Evolutionary conservation across 176 grass and related monocot genomes (phyloP).

Genomic region (Zoysia pacifica): DNA sequence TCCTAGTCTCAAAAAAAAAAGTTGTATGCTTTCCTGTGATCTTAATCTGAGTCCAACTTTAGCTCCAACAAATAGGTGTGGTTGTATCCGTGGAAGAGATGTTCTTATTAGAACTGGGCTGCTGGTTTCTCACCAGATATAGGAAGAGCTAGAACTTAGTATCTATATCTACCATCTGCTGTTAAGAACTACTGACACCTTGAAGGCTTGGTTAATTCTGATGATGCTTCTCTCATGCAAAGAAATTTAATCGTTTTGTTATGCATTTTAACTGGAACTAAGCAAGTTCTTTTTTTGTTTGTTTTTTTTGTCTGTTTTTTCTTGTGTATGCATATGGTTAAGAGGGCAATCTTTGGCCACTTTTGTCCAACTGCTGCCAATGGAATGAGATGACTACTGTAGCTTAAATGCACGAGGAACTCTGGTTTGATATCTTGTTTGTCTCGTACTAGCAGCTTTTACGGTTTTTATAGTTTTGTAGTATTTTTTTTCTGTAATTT

Average conservation of each 20-base stretch:
- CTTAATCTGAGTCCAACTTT: too few relatives aligned
- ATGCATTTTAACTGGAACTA: slow-evolving; percentile 54
- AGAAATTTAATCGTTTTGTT: slow-evolving; percentile 40
- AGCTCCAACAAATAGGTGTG: too few relatives aligned
- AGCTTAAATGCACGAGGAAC: slow-evolving; percentile 77
- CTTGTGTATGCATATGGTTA: slow-evolving; percentile 82
- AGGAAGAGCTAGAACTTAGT: neutral
- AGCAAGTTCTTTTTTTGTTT: slow-evolving; percentile 64
- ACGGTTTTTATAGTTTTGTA: slow-evolving; percentile 32
- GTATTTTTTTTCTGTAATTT: slow-evolving; percentile 34
- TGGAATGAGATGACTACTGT: slow-evolving; percentile 76
- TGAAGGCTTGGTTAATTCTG: slow-evolving; percentile 19
- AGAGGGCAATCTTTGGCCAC: slow-evolving; percentile 79
- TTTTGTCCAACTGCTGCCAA: slow-evolving; percentile 83
- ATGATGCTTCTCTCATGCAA: slow-evolving; percentile 15
- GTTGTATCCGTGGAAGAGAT: too few relatives aligned
- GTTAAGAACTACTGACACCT: slow-evolving; percentile 12
- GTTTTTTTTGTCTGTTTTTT: slow-evolving; percentile 68
- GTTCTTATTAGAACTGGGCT: neutral
- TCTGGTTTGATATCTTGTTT: slow-evolving; percentile 81
- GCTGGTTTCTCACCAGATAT: slow-evolving; percentile 15
- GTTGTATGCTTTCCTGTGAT: too few relatives aligned
- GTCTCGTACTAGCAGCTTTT: slow-evolving; percentile 58
- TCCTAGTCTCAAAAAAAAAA: too few relatives aligned
- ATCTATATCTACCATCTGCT: neutral